These are phyloP conservation scores for Fraxinus xanthoxyloides DNA, from an alignment of 305 asterid species.

Conservation along the genomic window DNA sequence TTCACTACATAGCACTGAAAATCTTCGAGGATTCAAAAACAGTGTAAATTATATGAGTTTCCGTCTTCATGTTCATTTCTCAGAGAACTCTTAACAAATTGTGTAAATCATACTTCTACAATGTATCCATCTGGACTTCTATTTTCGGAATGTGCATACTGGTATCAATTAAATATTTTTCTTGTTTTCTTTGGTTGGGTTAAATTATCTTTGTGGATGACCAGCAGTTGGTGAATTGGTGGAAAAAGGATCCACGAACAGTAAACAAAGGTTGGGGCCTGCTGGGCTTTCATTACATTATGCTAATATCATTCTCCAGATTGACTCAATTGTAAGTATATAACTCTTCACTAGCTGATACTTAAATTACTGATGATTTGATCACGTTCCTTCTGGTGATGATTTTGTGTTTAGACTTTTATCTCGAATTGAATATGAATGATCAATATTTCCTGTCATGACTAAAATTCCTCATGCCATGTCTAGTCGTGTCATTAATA, in stretches of 20 bases:
- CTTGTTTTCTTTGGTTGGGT: not conserved
- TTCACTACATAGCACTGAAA: not conserved
- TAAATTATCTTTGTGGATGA: conserved; percentile 9
- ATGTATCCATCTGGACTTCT: not conserved
- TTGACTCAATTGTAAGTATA: conserved; percentile 75
- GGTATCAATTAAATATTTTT: not conserved
- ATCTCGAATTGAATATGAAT: not conserved
- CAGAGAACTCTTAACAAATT: not conserved
- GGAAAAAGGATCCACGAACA: conserved; percentile 27
- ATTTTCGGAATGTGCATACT: not conserved
- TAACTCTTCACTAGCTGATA: conserved; percentile 3
- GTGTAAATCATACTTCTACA: not conserved
- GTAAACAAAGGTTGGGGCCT: conserved; percentile 60
- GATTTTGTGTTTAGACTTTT: not conserved
- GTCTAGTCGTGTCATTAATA: not conserved
- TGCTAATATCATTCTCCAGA: conserved; percentile 77
- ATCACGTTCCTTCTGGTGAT: not conserved
- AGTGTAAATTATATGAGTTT: not conserved
- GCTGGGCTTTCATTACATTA: conserved; percentile 79
- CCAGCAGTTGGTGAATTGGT: conserved; percentile 36
- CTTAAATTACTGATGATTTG: not conserved
- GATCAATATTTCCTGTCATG: not conserved
- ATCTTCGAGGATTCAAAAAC: not conserved
- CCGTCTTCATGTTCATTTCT: conserved; percentile 6
- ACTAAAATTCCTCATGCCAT: not conserved